phyloP scores from a whole-genome alignment of 352 stramenopile species.

The Blastocystis sp. region DNA sequence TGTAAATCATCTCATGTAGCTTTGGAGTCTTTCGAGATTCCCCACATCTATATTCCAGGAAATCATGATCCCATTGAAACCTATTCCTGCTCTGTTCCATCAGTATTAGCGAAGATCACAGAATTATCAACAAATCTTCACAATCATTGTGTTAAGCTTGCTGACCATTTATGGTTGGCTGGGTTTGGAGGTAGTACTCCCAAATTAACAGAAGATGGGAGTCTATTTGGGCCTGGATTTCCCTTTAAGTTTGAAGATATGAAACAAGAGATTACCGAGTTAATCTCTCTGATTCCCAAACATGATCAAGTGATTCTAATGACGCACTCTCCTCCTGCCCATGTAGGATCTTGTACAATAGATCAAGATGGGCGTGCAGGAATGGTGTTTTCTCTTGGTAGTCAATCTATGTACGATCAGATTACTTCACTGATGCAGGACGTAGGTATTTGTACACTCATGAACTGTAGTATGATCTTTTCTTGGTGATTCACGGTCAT shows the following conservation, averaged over 20 bases:
- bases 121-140: not conserved
- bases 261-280: not conserved
- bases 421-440: not conserved
- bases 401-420: slow-evolving; percentile 14
- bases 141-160: not conserved
- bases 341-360: not conserved
- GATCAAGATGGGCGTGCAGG: not conserved
- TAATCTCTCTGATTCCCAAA: slow-evolving; percentile 36
- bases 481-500: slow-evolving; percentile 37
- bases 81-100: not conserved
- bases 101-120: not conserved
- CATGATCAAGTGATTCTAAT: slow-evolving; percentile 34
- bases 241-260: not conserved
- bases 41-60: slow-evolving; percentile 26
- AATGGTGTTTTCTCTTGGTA: not conserved
- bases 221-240: not conserved
- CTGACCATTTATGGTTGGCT: slow-evolving; percentile 13
- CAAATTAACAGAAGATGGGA: not conserved
- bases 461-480: slow-evolving; percentile 46
- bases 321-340: slow-evolving; percentile 5
- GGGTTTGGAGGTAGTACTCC: slow-evolving; percentile 18
- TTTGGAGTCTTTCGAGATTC: not conserved
- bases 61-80: slow-evolving; percentile 18
- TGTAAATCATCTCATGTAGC: not conserved
- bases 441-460: not conserved